Evolutionary conservation across 2,329 filamentous ascomycete genomes (phyloP), one percentile per base, ranked within the genome.

Genomic region (Fusarium paranaense): DNA sequence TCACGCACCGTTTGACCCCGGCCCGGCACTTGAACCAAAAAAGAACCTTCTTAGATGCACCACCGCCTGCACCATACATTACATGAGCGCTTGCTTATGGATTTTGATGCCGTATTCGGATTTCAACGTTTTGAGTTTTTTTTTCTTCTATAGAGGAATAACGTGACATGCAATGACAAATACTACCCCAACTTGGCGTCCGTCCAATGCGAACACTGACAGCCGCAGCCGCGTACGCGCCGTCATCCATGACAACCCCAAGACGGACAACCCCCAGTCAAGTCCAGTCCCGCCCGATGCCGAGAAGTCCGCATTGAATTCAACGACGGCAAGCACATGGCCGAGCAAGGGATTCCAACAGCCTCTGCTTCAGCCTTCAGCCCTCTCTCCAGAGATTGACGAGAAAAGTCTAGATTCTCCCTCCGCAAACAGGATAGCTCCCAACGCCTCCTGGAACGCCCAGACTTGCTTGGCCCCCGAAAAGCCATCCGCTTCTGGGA

Each of bases 81-180:
- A 40, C 37, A 40, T 40, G 20, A 30, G 47, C 47, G 47, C 47
- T 18, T 32, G 25, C 27, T 52, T 52, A 52, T 32, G 25, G 32
- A 32, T 20, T 50, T 52, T 30, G 45, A 22, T 18, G 18, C 35
- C 61, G 61, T 64, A 57, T 64, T 64, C 61, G 61, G 61, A 42
- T 57, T 62, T 4, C 45, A 11, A 22, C 22, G 42, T 25, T 30
- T 30, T 27, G 13, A 22, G 40, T 45, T 45, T 45, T 45, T 45
- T 18, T 40, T 40, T 3, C 5, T 22, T 42, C 42, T 25, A 16
- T 25, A 25, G 2, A 47, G 8, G n/a, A 64, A 32, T n/a, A 52
- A 52, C 25, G 47, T 32, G 47, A 52, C 25, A 32, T 52, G 27
- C 18, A 52, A 52, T 52, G 47, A 52, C 47, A 52, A 52, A 52